A percentile compares a stretch with the other conserved stretches of the same genome.
Evolutionary conservation across 768 basidiomycete species (phyloP).

Genomic region (Lactifluus volemus): DNA sequence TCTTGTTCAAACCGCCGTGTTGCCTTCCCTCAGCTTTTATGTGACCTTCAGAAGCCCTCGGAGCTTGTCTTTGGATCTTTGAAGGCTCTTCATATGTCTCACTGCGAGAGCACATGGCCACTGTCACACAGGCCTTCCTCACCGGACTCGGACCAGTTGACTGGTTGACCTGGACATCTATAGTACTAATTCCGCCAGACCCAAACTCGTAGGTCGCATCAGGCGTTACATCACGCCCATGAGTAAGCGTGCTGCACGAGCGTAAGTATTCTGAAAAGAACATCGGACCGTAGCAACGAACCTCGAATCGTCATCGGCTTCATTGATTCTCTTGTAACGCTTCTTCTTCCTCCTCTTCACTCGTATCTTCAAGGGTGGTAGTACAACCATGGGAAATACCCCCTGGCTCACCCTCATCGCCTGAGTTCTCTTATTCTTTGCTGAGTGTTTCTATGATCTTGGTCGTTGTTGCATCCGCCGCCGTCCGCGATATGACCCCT

Average conservation of each 20-base stretch:
- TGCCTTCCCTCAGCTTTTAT: too few species aligned
- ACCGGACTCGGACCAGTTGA: too few species aligned
- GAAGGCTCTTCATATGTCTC: too few species aligned
- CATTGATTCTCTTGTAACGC: slow-evolving; percentile 19
- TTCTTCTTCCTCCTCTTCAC: slow-evolving; percentile 37
- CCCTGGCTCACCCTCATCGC: slow-evolving; percentile 88
- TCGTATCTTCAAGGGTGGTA: slow-evolving; percentile 61
- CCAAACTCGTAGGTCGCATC: too few species aligned
- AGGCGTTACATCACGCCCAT: background rate
- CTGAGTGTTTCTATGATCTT: slow-evolving; percentile 78
- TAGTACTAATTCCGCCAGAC: too few species aligned
- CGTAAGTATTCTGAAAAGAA: background rate
- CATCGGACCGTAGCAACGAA: background rate
- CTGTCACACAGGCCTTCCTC: too few species aligned
- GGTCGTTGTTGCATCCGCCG: slow-evolving; percentile 79
- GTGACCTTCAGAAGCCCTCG: too few species aligned
- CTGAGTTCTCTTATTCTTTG: slow-evolving; percentile 81
- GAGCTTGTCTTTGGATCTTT: too few species aligned
- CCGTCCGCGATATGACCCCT: slow-evolving; percentile 35
- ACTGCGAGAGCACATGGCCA: too few species aligned
- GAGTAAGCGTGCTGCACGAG: background rate
- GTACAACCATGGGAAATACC: slow-evolving; percentile 76
- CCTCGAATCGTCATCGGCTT: slow-evolving; percentile 5
- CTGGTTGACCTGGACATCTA: too few species aligned
- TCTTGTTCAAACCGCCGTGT: too few species aligned